Percentiles rank a stretch among this genome's conserved stretches.
Evolutionary conservation across 2,329 filamentous ascomycete genomes (phyloP).

Genomic region (Epichloe baconii): DNA sequence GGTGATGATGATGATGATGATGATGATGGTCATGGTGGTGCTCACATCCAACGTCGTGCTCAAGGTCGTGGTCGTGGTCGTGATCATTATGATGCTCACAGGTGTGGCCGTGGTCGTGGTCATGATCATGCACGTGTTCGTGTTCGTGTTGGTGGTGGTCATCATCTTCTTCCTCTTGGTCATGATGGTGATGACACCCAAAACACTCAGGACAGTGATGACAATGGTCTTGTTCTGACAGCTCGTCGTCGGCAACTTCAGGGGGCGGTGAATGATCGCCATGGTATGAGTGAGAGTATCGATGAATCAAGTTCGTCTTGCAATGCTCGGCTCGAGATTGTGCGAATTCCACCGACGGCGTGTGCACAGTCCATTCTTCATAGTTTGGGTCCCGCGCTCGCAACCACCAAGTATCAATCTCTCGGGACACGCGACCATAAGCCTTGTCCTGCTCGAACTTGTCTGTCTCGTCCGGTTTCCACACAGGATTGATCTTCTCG

Average conservation of each 20-base stretch:
- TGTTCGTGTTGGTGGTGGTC: slow-evolving; percentile 10
- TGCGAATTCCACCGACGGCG: slow-evolving; percentile 48
- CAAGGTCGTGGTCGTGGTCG: slow-evolving; percentile 15
- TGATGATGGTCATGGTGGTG: slow-evolving; percentile 7
- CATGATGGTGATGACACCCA: slow-evolving; percentile 18
- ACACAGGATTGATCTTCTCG: slow-evolving; percentile 32
- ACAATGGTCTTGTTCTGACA: slow-evolving; percentile 25
- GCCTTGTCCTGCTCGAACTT: slow-evolving; percentile 45
- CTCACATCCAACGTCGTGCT: slow-evolving; percentile 18
- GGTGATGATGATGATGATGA: slow-evolving; percentile 20
- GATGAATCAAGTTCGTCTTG: slow-evolving; percentile 44
- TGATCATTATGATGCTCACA: slow-evolving; percentile 18
- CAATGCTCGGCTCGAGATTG: slow-evolving; percentile 43
- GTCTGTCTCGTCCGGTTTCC: slow-evolving; percentile 38
- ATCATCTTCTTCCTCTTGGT: slow-evolving; percentile 12
- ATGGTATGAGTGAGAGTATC: slow-evolving; percentile 35
- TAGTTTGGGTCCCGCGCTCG: slow-evolving; percentile 47
- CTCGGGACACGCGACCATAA: slow-evolving; percentile 49
- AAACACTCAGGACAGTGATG: slow-evolving; percentile 20
- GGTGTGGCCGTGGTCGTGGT: slow-evolving; percentile 14
- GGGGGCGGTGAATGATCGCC: slow-evolving; percentile 26
- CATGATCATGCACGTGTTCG: slow-evolving; percentile 8
- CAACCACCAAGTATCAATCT: slow-evolving; percentile 54
- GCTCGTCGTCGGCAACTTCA: slow-evolving; percentile 24
- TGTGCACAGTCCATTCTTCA: slow-evolving; percentile 42